A percentile compares a stretch with the other conserved stretches of the same genome.
Conservation (phyloP, 768 basidiomycete species). For the Phlebiopsis flavidoalba region DNA sequence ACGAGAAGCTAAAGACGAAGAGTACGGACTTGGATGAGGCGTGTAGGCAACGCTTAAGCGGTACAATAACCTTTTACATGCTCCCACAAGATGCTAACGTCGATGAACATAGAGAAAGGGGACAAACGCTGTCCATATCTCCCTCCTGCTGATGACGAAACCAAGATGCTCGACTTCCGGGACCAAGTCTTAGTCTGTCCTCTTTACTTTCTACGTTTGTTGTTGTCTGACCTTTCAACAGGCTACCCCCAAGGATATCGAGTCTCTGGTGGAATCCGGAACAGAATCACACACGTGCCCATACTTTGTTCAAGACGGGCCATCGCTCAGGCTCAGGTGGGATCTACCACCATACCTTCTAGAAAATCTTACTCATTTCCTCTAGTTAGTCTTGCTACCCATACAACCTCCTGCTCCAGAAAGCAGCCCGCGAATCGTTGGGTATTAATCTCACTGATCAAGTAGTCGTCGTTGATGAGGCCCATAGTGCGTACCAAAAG, state of each 20-base stretch:
- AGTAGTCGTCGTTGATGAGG: conserved; percentile 91
- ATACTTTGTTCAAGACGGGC: conserved; percentile 87
- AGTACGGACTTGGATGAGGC: conserved; percentile 78
- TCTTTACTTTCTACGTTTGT: neutral
- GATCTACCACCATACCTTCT: conserved; percentile 12
- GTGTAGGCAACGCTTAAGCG: conserved; percentile 63
- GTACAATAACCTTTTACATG: conserved; percentile 4
- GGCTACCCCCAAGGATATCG: conserved; percentile 91
- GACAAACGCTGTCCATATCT: conserved; percentile 73
- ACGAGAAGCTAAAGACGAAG: conserved; percentile 64
- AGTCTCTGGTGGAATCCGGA: conserved; percentile 79
- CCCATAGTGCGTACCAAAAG: conserved; percentile 67
- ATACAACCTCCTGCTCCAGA: conserved; percentile 90
- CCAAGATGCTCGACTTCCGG: conserved; percentile 71
- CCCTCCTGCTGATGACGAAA: conserved; percentile 65
- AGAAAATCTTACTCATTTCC: neutral
- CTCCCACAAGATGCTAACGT: neutral
- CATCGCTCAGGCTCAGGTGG: conserved; percentile 86
- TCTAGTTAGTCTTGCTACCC: conserved; percentile 82
- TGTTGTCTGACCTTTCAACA: conserved; percentile 22
- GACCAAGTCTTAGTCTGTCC: conserved; percentile 76
- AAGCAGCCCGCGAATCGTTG: conserved; percentile 77
- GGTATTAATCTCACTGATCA: conserved; percentile 83
- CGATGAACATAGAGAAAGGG: conserved; percentile 41
- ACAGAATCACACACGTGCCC: conserved; percentile 71